Evolutionary conservation across 1,284 basidiomycete species (phyloP).

Genomic region (Ganoderma meredithae): DNA sequence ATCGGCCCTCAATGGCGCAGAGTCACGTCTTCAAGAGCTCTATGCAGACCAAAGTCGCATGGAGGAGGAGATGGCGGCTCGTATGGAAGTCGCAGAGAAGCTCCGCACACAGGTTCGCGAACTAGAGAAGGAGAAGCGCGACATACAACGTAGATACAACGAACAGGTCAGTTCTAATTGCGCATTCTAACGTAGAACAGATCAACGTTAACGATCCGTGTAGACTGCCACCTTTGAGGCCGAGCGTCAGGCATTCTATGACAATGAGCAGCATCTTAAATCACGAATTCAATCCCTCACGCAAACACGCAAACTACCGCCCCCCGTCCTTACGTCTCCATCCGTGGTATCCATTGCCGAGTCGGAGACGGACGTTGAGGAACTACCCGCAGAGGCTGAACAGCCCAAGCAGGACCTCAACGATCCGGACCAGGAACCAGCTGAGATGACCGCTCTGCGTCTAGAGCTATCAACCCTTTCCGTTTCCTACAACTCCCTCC

Average conservation of each 20-base stretch:
- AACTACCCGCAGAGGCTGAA: slow-evolving; percentile 39
- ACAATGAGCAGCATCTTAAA: slow-evolving; percentile 88
- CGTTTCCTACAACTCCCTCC: slow-evolving; percentile 79
- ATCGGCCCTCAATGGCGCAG: slow-evolving; percentile 69
- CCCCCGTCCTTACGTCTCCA: slow-evolving; percentile 40
- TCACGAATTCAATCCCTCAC: slow-evolving; percentile 83
- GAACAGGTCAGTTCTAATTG: slow-evolving; percentile 64
- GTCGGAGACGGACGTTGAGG: slow-evolving; percentile 50
- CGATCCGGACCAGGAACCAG: slow-evolving; percentile 76
- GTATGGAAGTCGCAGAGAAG: slow-evolving; percentile 82
- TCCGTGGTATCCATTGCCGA: slow-evolving; percentile 49
- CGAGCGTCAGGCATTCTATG: slow-evolving; percentile 85
- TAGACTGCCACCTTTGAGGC: slow-evolving; percentile 84
- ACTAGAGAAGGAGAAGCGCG: slow-evolving; percentile 82
- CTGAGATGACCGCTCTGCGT: slow-evolving; percentile 82
- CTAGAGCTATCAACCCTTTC: slow-evolving; percentile 83
- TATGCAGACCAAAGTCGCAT: slow-evolving; percentile 81
- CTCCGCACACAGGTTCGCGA: slow-evolving; percentile 79
- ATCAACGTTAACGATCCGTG: slow-evolving; percentile 8
- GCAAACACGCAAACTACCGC: slow-evolving; percentile 64
- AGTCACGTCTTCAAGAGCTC: slow-evolving; percentile 74
- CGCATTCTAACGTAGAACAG: neutral
- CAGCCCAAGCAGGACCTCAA: slow-evolving; percentile 52
- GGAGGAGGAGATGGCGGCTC: slow-evolving; percentile 78
- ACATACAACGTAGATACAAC: slow-evolving; percentile 79